phyloP scores from a whole-genome alignment of 169 alveolate genomes.

The Plasmodium fragile region DNA sequence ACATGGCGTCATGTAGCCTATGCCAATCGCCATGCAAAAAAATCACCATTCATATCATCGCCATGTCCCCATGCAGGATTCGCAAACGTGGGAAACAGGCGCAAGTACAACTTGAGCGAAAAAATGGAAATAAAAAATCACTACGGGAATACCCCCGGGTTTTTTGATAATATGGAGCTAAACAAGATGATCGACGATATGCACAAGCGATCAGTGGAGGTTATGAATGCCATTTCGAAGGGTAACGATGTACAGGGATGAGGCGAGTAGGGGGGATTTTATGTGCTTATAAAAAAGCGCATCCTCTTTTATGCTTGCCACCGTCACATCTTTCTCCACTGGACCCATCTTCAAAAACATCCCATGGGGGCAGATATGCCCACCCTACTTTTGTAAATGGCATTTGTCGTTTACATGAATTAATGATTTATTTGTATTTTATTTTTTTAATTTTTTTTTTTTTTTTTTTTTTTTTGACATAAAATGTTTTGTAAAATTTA shows the following conservation, averaged over 20 bases:
- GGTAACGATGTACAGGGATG: constrained; percentile 77
- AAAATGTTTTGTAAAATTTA: neutral
- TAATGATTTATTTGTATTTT: neutral
- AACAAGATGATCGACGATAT: constrained; percentile 77
- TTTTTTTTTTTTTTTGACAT: neutral
- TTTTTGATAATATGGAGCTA: constrained; percentile 49
- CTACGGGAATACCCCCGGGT: constrained; percentile 46
- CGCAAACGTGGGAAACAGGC: constrained; percentile 81
- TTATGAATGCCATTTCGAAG: constrained; percentile 76
- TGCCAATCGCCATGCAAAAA: neutral
- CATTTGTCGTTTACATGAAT: neutral
- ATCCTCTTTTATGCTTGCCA: too few relatives aligned
- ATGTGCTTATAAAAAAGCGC: neutral
- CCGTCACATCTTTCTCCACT: neutral
- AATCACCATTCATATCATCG: neutral
- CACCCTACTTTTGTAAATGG: neutral
- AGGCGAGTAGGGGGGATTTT: neutral
- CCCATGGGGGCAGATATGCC: neutral
- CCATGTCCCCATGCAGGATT: constrained; percentile 74
- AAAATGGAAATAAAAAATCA: constrained; percentile 57
- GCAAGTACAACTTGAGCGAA: constrained; percentile 80
- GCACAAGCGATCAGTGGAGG: constrained; percentile 75
- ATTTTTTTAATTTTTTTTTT: neutral
- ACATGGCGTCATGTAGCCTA: neutral
- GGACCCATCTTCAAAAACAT: neutral